Percentiles rank a stretch among this genome's conserved stretches.
Conservation (phyloP, 2,329 filamentous ascomycete genomes). For the Fusarium anguioides region DNA sequence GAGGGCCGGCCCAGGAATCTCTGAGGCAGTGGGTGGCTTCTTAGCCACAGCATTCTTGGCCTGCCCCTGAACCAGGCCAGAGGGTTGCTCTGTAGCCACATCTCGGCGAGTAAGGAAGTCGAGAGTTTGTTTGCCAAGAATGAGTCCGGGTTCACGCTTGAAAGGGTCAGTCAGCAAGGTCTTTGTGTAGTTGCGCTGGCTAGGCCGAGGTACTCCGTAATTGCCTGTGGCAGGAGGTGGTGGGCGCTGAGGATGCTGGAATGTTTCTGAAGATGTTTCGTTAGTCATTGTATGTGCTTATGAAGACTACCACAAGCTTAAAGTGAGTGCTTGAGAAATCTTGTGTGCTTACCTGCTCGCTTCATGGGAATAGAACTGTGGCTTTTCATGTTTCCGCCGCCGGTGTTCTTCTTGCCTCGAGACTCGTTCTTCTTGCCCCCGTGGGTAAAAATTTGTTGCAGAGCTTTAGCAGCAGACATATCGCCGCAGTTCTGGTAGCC, state of each 20-base stretch:
- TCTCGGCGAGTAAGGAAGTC: conserved; percentile 42
- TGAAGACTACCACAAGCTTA: background rate
- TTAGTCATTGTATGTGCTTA: background rate
- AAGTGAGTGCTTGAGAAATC: background rate
- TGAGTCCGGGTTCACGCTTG: conserved; percentile 16
- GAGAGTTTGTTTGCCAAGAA: conserved; percentile 36
- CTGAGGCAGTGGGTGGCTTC: background rate
- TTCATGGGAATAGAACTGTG: conserved; percentile 6
- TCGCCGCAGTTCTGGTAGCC: conserved; percentile 42
- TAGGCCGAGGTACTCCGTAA: conserved; percentile 29
- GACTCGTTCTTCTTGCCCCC: background rate
- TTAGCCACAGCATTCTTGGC: background rate
- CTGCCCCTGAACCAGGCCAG: background rate
- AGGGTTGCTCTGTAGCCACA: background rate
- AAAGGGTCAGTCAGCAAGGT: conserved; percentile 18
- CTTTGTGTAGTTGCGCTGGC: conserved; percentile 29
- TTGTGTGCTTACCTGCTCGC: conserved; percentile 19
- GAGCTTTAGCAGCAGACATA: conserved; percentile 44
- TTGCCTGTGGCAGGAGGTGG: background rate
- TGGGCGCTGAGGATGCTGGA: background rate
- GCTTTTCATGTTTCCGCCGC: no score
- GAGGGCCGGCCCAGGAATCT: background rate
- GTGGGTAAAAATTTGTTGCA: conserved; percentile 41
- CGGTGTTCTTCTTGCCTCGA: background rate
- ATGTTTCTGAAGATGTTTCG: conserved; percentile 1